Evolutionary conservation across 2,329 filamentous ascomycete species (phyloP).

Genomic region (Penicillium sp.): DNA sequence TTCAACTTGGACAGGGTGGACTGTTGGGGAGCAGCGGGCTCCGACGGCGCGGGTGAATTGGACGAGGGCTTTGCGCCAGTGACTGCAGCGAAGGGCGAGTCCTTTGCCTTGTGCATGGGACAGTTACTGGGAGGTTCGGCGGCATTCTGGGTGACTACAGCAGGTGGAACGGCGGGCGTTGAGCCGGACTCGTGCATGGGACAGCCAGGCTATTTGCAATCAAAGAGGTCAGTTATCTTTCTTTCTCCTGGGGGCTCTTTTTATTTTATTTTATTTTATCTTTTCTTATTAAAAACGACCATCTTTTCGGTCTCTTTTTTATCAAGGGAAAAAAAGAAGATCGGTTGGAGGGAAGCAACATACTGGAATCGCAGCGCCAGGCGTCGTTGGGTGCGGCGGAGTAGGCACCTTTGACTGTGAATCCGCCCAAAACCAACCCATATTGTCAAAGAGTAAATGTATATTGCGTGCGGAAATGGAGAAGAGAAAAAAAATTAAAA

Average conservation of each 20-base stretch:
- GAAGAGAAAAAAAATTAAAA: background rate
- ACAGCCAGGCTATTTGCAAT: constrained; percentile 52
- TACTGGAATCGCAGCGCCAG: constrained; percentile 52
- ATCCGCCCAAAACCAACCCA: constrained; percentile 70
- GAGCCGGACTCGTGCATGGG: constrained; percentile 58
- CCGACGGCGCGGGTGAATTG: constrained; percentile 28
- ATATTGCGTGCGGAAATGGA: too few species aligned
- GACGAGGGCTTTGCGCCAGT: constrained; percentile 26
- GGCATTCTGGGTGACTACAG: constrained; percentile 24
- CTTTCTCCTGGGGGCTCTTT: too few species aligned
- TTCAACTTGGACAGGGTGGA: constrained; percentile 62
- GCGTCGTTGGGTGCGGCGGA: constrained; percentile 45
- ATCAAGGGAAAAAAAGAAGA: too few species aligned
- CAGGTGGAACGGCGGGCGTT: constrained; percentile 23
- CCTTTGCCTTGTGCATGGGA: constrained; percentile 44
- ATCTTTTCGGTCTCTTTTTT: too few species aligned
- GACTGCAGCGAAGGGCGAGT: constrained; percentile 43
- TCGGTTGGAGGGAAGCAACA: constrained; percentile 14
- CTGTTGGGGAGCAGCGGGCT: constrained; percentile 22
- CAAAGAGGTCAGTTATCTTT: too few species aligned
- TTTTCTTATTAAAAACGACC: too few species aligned
- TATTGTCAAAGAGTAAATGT: constrained; percentile 25
- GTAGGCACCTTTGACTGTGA: constrained; percentile 34
- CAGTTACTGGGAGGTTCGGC: constrained; percentile 34
- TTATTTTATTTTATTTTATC: too few species aligned